Percentiles rank a stretch among this genome's conserved stretches.
Evolutionary conservation across 306 rosid genomes (phyloP).

Genomic region (Alnus glutinosa): DNA sequence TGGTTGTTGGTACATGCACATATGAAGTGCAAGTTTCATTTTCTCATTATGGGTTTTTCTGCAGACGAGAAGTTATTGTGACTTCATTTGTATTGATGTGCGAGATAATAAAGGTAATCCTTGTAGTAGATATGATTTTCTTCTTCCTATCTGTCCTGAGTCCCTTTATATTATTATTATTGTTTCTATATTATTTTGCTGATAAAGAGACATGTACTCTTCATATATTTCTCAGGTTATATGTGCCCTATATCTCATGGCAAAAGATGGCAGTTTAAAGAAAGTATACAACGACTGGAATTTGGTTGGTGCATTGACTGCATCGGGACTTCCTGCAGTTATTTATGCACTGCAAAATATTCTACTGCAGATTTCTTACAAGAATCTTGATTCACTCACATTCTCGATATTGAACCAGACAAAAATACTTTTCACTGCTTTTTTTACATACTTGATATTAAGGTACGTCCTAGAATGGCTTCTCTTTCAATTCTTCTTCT

Average conservation of each 20-base stretch:
- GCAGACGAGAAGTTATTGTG: slow-evolving; percentile 88
- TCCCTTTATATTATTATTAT: neutral
- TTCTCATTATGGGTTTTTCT: slow-evolving; percentile 23
- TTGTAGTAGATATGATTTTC: slow-evolving; percentile 9
- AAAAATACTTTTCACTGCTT: slow-evolving; percentile 86
- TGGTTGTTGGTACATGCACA: slow-evolving; percentile 14
- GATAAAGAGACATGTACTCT: slow-evolving; percentile 19
- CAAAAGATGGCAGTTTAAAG: slow-evolving; percentile 69
- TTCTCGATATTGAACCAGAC: slow-evolving; percentile 97
- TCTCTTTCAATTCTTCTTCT: slow-evolving; percentile 11
- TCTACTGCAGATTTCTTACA: slow-evolving; percentile 92
- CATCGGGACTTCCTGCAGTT: slow-evolving; percentile 96
- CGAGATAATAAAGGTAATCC: slow-evolving; percentile 79
- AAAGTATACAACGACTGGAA: slow-evolving; percentile 72
- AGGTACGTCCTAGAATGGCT: slow-evolving; percentile 51
- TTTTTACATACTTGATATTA: slow-evolving; percentile 73
- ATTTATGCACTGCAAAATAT: slow-evolving; percentile 95
- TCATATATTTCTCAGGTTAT: slow-evolving; percentile 49
- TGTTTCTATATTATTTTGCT: slow-evolving; percentile 10
- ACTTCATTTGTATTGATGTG: slow-evolving; percentile 89
- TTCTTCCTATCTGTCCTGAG: slow-evolving; percentile 14
- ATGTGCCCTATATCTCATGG: slow-evolving; percentile 80
- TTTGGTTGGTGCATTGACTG: slow-evolving; percentile 82
- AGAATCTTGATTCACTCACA: slow-evolving; percentile 92
- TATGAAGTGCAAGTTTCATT: slow-evolving; percentile 18